Percentiles rank a stretch among this genome's conserved stretches.
These are phyloP conservation scores for Diacronema lutheri DNA, from an alignment of 78 protist species.

Conservation along the genomic window DNA sequence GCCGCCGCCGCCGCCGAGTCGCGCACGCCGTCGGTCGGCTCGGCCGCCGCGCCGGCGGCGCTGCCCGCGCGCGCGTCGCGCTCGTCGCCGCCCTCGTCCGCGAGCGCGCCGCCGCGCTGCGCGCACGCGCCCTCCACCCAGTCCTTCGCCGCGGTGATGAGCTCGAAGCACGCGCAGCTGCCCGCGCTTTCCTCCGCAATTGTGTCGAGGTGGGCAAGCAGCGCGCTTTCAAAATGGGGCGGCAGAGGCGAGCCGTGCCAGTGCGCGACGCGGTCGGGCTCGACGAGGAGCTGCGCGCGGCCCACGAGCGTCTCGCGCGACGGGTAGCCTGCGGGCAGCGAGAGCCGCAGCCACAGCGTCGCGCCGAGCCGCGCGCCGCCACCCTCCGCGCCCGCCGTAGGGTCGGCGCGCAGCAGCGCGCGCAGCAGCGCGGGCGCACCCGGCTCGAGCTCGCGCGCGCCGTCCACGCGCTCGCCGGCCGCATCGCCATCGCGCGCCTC, in stretches of 20 bases:
- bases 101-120: background rate
- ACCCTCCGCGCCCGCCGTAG: background rate
- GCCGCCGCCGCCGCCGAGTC: no score
- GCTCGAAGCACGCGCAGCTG: background rate
- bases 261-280: background rate
- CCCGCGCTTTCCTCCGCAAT: background rate
- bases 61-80: no score
- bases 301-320: background rate
- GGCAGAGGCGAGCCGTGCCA: background rate
- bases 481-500: background rate
- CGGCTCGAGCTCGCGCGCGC: background rate
- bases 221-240: background rate
- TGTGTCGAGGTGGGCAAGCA: background rate
- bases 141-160: background rate
- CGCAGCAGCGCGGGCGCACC: background rate
- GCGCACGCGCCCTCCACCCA: background rate
- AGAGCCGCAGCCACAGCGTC: background rate
- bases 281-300: background rate
- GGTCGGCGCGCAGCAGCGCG: background rate
- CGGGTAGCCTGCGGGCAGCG: background rate
- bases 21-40: no score
- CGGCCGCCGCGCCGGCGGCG: background rate
- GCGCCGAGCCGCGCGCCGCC: background rate
- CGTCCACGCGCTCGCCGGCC: background rate
- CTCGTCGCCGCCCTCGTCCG: background rate